phyloP scores from a whole-genome alignment of 2,329 filamentous ascomycete species.

The Orbilia ellipsospora region DNA sequence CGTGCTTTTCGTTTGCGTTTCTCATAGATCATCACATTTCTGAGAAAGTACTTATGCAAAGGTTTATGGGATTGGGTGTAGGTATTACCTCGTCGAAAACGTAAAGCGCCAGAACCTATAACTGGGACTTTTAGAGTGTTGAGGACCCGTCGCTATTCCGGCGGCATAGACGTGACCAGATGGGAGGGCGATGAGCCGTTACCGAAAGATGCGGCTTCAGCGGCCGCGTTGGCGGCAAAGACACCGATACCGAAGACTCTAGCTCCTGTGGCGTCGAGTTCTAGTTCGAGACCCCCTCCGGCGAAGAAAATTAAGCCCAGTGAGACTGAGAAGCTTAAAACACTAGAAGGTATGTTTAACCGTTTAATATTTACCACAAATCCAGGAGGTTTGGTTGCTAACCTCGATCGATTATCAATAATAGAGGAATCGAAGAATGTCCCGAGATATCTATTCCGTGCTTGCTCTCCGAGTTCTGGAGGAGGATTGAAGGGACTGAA shows the following conservation, averaged over 20 bases:
- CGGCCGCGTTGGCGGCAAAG: not conserved
- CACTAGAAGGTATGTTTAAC: constrained; percentile 31
- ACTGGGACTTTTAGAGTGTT: constrained; percentile 31
- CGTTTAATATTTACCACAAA: too few relatives aligned
- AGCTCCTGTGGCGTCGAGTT: not conserved
- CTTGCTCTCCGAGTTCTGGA: constrained; percentile 41
- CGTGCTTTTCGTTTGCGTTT: not conserved
- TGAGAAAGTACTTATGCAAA: constrained; percentile 21
- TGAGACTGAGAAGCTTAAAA: constrained; percentile 19
- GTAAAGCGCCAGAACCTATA: constrained; percentile 21
- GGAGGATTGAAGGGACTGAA: constrained; percentile 49
- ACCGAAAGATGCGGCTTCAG: constrained; percentile 10
- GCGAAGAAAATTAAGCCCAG: not conserved
- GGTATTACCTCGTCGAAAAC: constrained; percentile 33
- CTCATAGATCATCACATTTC: not conserved
- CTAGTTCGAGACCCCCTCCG: too few relatives aligned
- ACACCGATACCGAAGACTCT: not conserved
- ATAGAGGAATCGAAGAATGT: constrained; percentile 43
- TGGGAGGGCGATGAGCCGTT: too few relatives aligned
- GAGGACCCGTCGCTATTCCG: constrained; percentile 8
- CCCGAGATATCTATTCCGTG: constrained; percentile 47
- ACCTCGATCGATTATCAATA: not conserved
- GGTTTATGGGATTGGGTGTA: constrained; percentile 2
- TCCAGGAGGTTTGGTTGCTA: not conserved
- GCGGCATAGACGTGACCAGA: not conserved